Evolutionary conservation across 2,329 filamentous ascomycete genomes (phyloP).

Genomic region (Fusarium ambrosium): DNA sequence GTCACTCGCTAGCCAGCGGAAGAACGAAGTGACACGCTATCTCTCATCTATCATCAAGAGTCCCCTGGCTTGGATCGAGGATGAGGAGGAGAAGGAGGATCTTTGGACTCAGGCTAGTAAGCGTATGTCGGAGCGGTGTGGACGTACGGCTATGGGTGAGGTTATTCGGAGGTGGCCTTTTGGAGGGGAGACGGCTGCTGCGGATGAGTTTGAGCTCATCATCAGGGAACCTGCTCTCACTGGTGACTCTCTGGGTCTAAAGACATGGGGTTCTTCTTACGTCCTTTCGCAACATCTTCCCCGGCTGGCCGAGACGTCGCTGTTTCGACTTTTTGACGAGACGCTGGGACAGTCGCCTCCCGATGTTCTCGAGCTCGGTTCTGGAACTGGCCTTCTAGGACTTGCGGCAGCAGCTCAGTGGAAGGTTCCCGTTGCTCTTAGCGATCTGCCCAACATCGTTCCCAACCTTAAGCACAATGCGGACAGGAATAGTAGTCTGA

Average conservation of each 20-base stretch:
- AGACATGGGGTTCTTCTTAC: constrained; percentile 96
- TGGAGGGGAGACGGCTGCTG: constrained; percentile 41
- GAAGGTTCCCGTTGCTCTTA: constrained; percentile 76
- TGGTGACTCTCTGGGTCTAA: constrained; percentile 88
- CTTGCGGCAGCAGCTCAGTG: constrained; percentile 84
- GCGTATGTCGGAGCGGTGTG: constrained; percentile 87
- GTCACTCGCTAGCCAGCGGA: constrained; percentile 56
- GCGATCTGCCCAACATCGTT: constrained; percentile 87
- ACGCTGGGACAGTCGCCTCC: constrained; percentile 49
- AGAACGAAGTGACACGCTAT: constrained; percentile 72
- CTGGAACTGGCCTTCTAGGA: constrained; percentile 92
- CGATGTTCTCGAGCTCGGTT: constrained; percentile 81
- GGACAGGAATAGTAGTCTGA: constrained; percentile 69
- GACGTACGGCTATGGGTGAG: constrained; percentile 73
- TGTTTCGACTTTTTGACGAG: constrained; percentile 61
- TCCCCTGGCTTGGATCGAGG: constrained; percentile 75
- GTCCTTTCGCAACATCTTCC: constrained; percentile 82
- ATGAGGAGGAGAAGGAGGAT: constrained; percentile 74
- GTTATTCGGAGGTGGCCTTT: constrained; percentile 70
- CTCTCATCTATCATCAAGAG: constrained; percentile 78
- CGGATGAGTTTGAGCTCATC: constrained; percentile 70
- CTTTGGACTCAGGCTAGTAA: constrained; percentile 85
- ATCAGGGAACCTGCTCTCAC: constrained; percentile 91
- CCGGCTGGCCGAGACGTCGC: constrained; percentile 57
- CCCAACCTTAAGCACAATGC: constrained; percentile 84